Evolutionary conservation across 805 yeast genomes (phyloP).

Genomic region (Pichia rugopelliculosa): DNA sequence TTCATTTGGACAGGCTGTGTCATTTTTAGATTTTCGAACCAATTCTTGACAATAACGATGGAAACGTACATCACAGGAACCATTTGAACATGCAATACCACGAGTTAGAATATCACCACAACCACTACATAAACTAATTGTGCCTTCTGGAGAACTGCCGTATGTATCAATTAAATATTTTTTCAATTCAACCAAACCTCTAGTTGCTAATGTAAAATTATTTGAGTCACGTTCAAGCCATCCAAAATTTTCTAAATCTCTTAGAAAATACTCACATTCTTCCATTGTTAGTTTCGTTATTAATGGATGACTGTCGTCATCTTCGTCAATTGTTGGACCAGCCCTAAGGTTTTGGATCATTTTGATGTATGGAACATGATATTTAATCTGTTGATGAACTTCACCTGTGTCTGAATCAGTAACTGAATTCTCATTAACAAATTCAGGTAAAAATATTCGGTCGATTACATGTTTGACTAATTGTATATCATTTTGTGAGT

Average conservation of each 20-base stretch:
- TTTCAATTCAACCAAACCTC: constrained; percentile 42
- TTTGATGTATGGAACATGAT: constrained; percentile 10
- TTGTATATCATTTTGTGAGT: constrained; percentile 33
- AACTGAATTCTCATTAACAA: neutral
- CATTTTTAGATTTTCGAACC: constrained; percentile 29
- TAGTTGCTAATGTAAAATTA: constrained; percentile 32
- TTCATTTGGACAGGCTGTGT: constrained; percentile 27
- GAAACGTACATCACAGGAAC: constrained; percentile 33
- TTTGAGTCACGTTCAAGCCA: constrained; percentile 39
- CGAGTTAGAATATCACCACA: constrained; percentile 48
- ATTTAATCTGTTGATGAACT: neutral
- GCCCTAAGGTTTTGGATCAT: constrained; percentile 8
- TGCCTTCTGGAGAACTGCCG: constrained; percentile 31
- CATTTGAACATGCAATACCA: constrained; percentile 37
- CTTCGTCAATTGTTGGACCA: constrained; percentile 1
- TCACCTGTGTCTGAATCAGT: neutral
- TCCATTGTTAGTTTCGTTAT: constrained; percentile 19
- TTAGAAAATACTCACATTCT: constrained; percentile 35
- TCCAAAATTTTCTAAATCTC: constrained; percentile 39
- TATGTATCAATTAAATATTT: constrained; percentile 36
- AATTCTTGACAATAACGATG: constrained; percentile 42
- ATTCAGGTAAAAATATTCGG: constrained; percentile 25
- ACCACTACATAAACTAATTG: constrained; percentile 38
- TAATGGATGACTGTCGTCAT: constrained; percentile 30
- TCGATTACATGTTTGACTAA: constrained; percentile 41